phyloP scores from a whole-genome alignment of 495 filamentous ascomycete genomes.

The Hypoxylon subgilvum region DNA sequence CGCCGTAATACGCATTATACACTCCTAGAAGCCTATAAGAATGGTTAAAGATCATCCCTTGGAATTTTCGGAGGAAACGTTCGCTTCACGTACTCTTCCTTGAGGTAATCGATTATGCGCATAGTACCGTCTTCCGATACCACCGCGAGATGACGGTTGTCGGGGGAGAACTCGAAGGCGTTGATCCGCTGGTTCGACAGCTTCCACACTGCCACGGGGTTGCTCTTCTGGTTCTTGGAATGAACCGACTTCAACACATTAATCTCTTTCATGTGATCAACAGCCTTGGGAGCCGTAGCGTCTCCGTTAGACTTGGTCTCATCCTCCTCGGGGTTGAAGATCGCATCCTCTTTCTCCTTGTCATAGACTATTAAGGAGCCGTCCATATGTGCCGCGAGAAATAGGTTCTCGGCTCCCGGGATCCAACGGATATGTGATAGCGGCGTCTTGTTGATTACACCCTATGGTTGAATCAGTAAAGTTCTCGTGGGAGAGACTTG shows the following conservation, averaged over 20 bases:
- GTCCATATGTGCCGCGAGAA: conserved; percentile 91
- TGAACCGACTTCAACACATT: conserved; percentile 85
- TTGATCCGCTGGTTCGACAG: conserved; percentile 87
- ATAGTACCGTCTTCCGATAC: conserved; percentile 91
- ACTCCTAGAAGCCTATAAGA: conserved; percentile 75
- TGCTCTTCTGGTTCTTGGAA: conserved; percentile 89
- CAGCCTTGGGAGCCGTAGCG: conserved; percentile 47
- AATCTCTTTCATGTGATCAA: conserved; percentile 46
- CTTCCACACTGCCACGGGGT: conserved; percentile 91
- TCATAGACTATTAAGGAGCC: conserved; percentile 95
- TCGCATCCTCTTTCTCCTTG: conserved; percentile 95
- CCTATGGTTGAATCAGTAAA: conserved; percentile 52
- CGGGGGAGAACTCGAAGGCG: conserved; percentile 86
- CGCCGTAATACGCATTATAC: conserved; percentile 91
- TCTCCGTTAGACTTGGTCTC: conserved; percentile 51
- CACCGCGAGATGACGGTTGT: conserved; percentile 83
- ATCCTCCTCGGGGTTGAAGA: conserved; percentile 57
- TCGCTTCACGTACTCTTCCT: conserved; percentile 75
- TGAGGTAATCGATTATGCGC: conserved; percentile 87
- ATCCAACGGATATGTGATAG: conserved; percentile 91
- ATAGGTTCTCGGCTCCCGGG: conserved; percentile 90
- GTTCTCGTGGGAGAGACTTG: background rate
- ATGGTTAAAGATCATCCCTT: background rate
- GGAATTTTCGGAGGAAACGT: background rate
- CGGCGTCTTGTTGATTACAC: conserved; percentile 81